Conservation (phyloP, 768 basidiomycete genomes). For the Boletus huronensis region DNA sequence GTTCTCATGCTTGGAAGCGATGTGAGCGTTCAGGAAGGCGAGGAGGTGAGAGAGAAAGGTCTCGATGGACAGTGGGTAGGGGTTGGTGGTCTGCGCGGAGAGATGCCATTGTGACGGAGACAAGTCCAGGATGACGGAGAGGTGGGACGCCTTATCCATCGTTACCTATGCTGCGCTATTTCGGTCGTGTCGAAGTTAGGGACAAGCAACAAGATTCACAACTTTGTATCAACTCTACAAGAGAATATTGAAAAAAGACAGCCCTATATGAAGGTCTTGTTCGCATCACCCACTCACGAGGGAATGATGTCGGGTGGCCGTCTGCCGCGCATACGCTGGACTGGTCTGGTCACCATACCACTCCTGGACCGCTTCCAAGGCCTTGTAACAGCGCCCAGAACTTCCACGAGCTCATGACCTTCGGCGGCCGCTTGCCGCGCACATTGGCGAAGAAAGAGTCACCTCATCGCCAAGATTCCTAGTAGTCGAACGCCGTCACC, state of each 20-base stretch:
- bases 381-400: background rate
- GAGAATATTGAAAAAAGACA: background rate
- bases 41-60: slow-evolving; percentile 82
- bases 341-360: too few relatives aligned
- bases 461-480: background rate
- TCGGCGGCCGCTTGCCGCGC: background rate
- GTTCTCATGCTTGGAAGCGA: slow-evolving; percentile 90
- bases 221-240: background rate
- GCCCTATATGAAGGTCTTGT: too few relatives aligned
- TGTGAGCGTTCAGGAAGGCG: slow-evolving; percentile 89
- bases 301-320: background rate
- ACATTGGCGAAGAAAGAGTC: background rate
- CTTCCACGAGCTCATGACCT: background rate
- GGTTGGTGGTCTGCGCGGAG: slow-evolving; percentile 48
- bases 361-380: background rate
- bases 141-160: slow-evolving; percentile 56
- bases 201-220: too few relatives aligned
- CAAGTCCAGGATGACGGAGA: slow-evolving; percentile 83
- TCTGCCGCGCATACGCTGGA: background rate
- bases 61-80: slow-evolving; percentile 57
- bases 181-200: background rate
- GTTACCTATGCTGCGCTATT: background rate
- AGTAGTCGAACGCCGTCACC: background rate
- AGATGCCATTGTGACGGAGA: slow-evolving; percentile 85
- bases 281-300: too few relatives aligned